Percentiles rank a stretch among this genome's conserved stretches.
phyloP scores from a whole-genome alignment of 2,329 filamentous ascomycete genomes.

The Aspergillus sergii region DNA sequence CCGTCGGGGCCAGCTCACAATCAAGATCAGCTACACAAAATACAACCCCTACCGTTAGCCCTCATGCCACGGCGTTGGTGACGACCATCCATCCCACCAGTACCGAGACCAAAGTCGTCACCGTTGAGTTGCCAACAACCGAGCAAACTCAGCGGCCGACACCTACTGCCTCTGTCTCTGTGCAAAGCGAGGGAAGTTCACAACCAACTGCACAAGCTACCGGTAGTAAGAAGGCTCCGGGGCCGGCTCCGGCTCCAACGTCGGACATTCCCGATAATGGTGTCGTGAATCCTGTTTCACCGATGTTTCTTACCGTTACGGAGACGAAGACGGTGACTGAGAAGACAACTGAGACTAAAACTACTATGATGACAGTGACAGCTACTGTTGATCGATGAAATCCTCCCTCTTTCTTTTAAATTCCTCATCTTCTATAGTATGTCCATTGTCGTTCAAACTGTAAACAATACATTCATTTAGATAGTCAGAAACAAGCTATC shows the following conservation, averaged over 20 bases:
- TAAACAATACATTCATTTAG: neutral
- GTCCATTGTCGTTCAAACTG: neutral
- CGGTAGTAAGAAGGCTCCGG: neutral
- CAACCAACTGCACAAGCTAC: neutral
- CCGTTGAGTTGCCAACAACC: neutral
- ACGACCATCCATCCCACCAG: neutral
- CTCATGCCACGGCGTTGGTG: neutral
- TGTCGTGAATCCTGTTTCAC: conserved; percentile 17
- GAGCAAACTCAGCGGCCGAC: neutral
- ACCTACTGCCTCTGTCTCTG: neutral
- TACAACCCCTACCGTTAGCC: neutral
- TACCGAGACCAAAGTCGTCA: neutral
- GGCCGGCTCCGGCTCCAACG: neutral
- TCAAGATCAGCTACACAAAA: neutral
- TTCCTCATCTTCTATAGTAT: neutral
- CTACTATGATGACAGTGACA: neutral
- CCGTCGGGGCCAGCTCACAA: neutral
- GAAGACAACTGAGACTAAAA: neutral
- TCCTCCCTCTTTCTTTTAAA: neutral
- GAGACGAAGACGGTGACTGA: conserved; percentile 14
- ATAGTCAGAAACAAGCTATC: neutral
- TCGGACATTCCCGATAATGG: neutral
- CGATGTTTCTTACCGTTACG: conserved; percentile 11
- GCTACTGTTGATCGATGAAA: neutral
- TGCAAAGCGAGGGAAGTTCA: neutral